These are phyloP conservation scores for Cryptococcus sp. DNA, from an alignment of 1,284 basidiomycete species.

Conservation along the genomic window DNA sequence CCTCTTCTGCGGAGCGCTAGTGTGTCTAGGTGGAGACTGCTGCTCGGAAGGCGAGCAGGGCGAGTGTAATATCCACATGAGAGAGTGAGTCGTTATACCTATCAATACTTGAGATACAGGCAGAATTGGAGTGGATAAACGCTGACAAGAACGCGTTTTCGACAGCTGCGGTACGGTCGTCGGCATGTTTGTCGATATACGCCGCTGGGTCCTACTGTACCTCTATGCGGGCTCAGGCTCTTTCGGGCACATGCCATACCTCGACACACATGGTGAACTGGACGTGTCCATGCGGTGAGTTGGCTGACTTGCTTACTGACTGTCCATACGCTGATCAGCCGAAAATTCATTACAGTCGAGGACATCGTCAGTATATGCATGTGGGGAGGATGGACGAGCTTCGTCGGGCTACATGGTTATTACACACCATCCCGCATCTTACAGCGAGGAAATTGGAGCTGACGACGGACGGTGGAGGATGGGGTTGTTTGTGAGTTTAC, in stretches of 20 bases:
- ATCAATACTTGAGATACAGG: background rate
- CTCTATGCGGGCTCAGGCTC: slow-evolving; percentile 86
- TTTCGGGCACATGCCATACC: slow-evolving; percentile 85
- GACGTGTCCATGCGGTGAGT: slow-evolving; percentile 85
- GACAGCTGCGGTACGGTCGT: slow-evolving; percentile 82
- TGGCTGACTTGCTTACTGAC: background rate
- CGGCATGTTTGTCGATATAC: slow-evolving; percentile 89
- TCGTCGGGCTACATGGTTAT: slow-evolving; percentile 78
- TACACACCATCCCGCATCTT: slow-evolving; percentile 84
- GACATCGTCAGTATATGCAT: slow-evolving; percentile 86
- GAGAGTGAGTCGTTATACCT: slow-evolving; percentile 67
- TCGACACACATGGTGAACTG: slow-evolving; percentile 92
- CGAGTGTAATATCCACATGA: slow-evolving; percentile 94
- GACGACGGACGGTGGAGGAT: slow-evolving; percentile 85
- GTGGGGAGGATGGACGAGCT: slow-evolving; percentile 87
- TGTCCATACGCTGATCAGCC: slow-evolving; percentile 1
- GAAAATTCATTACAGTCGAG: slow-evolving; percentile 61
- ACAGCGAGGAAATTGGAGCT: slow-evolving; percentile 88
- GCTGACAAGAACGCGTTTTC: background rate
- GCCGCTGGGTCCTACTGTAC: slow-evolving; percentile 89
- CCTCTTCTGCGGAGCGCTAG: slow-evolving; percentile 81
- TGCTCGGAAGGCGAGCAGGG: slow-evolving; percentile 74
- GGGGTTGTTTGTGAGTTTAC: slow-evolving; percentile 72
- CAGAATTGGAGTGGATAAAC: background rate
- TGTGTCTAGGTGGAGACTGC: slow-evolving; percentile 92